Evolutionary conservation across 257 asterid species (phyloP).

Genomic region (Fraxinus quadrangulata): DNA sequence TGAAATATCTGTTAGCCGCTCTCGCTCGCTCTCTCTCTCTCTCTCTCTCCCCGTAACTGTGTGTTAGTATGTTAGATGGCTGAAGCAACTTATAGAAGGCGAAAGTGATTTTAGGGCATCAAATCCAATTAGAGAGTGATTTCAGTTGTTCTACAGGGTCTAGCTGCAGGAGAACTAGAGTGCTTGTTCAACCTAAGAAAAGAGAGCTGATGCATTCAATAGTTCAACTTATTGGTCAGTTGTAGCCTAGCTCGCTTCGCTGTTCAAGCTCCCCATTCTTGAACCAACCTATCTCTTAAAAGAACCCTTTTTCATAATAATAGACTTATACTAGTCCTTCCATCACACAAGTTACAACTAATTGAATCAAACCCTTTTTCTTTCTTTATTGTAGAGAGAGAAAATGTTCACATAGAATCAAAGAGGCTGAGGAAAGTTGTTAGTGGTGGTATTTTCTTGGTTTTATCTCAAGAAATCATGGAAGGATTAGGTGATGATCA

Average conservation of each 20-base stretch:
- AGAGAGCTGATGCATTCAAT: background rate
- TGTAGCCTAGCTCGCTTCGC: background rate
- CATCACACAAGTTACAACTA: background rate
- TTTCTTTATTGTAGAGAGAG: constrained; percentile 14
- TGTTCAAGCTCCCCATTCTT: constrained; percentile 25
- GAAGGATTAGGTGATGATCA: constrained; percentile 83
- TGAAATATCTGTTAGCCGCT: constrained; percentile 57
- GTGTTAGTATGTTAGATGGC: background rate
- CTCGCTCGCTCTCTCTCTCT: constrained; percentile 27
- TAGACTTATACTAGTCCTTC: background rate
- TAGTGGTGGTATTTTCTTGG: constrained; percentile 1
- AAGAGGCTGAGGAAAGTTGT: constrained; percentile 3
- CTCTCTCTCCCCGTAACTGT: background rate
- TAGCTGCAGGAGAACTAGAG: background rate
- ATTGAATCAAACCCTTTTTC: constrained; percentile 4
- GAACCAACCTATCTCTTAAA: constrained; percentile 23
- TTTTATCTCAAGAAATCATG: constrained; percentile 65
- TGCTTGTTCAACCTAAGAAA: background rate
- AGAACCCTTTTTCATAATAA: background rate
- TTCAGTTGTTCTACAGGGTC: background rate
- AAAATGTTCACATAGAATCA: constrained; percentile 30
- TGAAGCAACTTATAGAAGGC: background rate
- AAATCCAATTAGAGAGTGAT: background rate
- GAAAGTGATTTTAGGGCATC: constrained; percentile 16
- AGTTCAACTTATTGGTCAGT: background rate